Evolutionary conservation across 2,329 filamentous ascomycete species (phyloP).

Genomic region (Colletotrichum chrysophilum): DNA sequence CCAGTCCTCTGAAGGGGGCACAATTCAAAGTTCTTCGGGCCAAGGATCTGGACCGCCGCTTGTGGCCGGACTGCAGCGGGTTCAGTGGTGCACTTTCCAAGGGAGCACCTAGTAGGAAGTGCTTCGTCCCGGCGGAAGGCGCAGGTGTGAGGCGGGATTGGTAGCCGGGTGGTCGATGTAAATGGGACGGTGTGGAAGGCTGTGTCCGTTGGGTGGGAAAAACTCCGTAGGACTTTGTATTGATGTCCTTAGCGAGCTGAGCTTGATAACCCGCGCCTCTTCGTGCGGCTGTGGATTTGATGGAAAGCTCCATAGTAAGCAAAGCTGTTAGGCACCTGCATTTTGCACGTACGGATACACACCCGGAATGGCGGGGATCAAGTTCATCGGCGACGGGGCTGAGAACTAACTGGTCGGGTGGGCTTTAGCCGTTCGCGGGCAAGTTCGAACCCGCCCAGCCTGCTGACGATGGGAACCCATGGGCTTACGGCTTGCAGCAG

Average conservation of each 20-base stretch:
- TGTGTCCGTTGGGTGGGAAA: neutral
- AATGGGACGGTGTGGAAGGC: neutral
- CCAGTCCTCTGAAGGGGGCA: fast-evolving
- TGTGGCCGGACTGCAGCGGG: neutral
- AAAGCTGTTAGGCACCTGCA: neutral
- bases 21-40: neutral
- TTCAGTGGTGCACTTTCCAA: neutral
- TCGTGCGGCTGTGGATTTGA: neutral
- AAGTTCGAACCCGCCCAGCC: neutral
- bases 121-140: neutral
- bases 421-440: neutral
- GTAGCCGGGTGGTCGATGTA: neutral
- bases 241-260: neutral
- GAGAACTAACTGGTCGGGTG: neutral
- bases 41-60: neutral
- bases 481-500: conserved; percentile 18
- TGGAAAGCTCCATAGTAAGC: neutral
- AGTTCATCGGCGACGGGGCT: neutral
- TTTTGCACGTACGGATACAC: neutral
- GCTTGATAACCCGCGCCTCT: neutral
- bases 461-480: neutral
- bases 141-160: neutral
- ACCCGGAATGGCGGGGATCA: neutral
- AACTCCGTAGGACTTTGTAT: neutral
- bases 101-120: neutral